Evolutionary conservation across 441 rosid genomes (phyloP), one percentile per base, ranked within the genome.

Genomic region (Eutrema salsugineum): DNA sequence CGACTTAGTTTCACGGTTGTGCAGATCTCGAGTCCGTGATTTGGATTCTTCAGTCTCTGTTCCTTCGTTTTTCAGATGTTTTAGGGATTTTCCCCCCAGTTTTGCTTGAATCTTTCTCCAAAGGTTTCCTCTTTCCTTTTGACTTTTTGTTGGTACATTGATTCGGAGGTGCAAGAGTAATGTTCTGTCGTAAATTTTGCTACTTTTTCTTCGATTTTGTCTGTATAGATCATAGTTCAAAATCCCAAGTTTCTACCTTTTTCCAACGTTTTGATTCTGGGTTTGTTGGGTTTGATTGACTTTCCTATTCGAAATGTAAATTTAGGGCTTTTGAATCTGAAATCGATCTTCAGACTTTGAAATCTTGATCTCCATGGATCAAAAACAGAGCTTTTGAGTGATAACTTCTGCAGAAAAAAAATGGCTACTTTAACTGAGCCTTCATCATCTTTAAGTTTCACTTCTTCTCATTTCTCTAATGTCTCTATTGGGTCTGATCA

Each of bases 401-500:
- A 69, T 19, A 58, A 19, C 36, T 61, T 51, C 62, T 40, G 47
- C 63, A 42, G 6, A 40, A n/a, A 12, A 12, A 16, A 36, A 0
- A 90, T 90, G 96, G 85, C 86, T 46, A 79, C 83, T 80, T 81
- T 78, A 9, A 77, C 86, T 5, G 96, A 90, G 79, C 88, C 91
- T 68, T 88, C 93, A 16, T 89, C 97, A 28, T 84, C 93, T 73
- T 60, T 86, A 79, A 91, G 91, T 73, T 84, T 86, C 63, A 83
- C 91, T 36, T 77, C 92, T 36, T 82, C 96, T 43, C 80, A 79
- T 70, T 14, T 82, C 54, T 88, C 94, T 44, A 84, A 87, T 80
- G 87, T 86, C 58, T 87, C 97, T 36, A 42, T 78, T 63, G 82
- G 77, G 75, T 84, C 66, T 66, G 79, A 76, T 57, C 47, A 72